Conservation (phyloP, 2,329 filamentous ascomycete genomes). For the Scytalidium lignicola region DNA sequence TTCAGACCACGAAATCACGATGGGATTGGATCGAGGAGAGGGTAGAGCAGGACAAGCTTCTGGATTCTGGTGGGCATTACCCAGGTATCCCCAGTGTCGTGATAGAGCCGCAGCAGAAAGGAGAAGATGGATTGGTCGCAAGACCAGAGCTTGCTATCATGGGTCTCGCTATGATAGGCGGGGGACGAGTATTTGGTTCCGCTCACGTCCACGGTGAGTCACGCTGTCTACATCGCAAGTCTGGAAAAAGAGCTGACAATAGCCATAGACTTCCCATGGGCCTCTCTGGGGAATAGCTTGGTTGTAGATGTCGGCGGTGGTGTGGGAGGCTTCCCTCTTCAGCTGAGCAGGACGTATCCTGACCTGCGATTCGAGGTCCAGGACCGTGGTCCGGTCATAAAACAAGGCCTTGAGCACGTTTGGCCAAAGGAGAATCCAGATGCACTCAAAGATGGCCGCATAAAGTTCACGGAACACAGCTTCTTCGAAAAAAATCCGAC, state of each 20-base stretch:
- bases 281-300: slow-evolving; percentile 14
- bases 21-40: too few relatives aligned
- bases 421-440: slow-evolving; percentile 25
- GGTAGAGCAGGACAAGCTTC: too few relatives aligned
- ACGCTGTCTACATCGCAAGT: not conserved
- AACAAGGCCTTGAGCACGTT: slow-evolving; percentile 20
- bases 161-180: slow-evolving; percentile 25
- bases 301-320: slow-evolving; percentile 28
- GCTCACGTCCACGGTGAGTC: slow-evolving; percentile 24
- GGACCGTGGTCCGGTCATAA: slow-evolving; percentile 27
- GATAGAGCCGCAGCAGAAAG: slow-evolving; percentile 14
- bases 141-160: slow-evolving; percentile 23
- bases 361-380: slow-evolving; percentile 31
- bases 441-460: too few relatives aligned
- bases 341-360: slow-evolving; percentile 28
- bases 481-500: too few relatives aligned
- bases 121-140: slow-evolving; percentile 7
- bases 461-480: too few relatives aligned
- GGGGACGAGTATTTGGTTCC: slow-evolving; percentile 20
- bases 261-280: slow-evolving; percentile 26
- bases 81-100: slow-evolving; percentile 1
- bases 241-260: not conserved
- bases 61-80: too few relatives aligned
- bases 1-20: too few relatives aligned
- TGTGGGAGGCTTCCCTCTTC: slow-evolving; percentile 28